Base-by-base conservation (phyloP, 2,329 filamentous ascomycete genomes). In the Hymenoscyphus albidus region DNA sequence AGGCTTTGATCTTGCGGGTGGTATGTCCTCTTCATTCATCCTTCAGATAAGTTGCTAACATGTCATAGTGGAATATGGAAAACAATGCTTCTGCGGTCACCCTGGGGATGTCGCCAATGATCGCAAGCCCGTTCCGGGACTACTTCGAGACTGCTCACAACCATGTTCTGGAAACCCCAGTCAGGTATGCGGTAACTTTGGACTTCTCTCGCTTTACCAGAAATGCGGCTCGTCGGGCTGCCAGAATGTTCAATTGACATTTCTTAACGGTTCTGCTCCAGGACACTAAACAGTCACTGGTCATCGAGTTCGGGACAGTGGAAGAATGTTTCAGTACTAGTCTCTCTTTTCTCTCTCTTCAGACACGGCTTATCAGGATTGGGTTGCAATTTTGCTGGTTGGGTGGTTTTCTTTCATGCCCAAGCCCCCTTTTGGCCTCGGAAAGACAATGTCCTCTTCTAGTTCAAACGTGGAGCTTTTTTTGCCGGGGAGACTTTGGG, bases 71-170 rank as follows among this genome's bases (percentile, higher is more conserved):
- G 76, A 78, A 63, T 77, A 75, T 61, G 69, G 69, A 2, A 65
- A 62, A 2, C 69, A 74, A 63, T 73, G 73, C 31, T 72, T 69
- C 59, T 73, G 71, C 58, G 71, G 64, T 3, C 66, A 71, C 39
- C 13, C 18, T 32, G 35, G 14, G 14, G 57, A 56, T 1, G 58
- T 76, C 44, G 62, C 61, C 6, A 18, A 67, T 0, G 64, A 60
- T 10, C 68, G 70, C 7, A 63, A 65, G 7, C 62, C 67, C 12
- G 68, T 65, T 9, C 62, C 67, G 2, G 64, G 64, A 3, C 62
- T 64, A n/a, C 83, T 65, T 77, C 61, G 66, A 0, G 70, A 73
- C 9, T 77, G 76, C 59, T 70, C 65, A 35, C 59, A 60, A 44
- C 59, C 63, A n/a, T 70, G 68, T 56, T 18, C 40, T 69, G 69